Base-by-base conservation (phyloP, 2,329 filamentous ascomycete species). In the Pyricularia sp. region DNA sequence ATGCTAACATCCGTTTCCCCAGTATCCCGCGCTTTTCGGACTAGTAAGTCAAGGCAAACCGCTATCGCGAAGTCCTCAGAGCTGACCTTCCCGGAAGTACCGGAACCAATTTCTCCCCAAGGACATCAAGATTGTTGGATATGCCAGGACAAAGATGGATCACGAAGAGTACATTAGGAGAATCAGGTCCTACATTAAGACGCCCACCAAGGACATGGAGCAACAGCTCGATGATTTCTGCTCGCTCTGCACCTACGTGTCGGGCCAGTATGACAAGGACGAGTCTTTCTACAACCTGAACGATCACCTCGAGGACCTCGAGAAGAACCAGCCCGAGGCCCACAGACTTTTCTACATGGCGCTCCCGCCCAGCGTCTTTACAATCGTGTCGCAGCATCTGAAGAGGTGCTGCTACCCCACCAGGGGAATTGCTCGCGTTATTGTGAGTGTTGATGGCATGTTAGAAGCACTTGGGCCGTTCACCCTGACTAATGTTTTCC, bases 271-370 rank as follows among this genome's bases (percentile, higher is more conserved):
- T 78, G 95, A 99, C 82, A 88, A 95, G 81, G 95, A 98, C 76
- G 95, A 97, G 73, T 94, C 93, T 61, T 99, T 99, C 83, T 82
- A 92, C 75, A 85, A 88, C 74, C 88, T 99, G 72, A 90, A 92
- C 81, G 89, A 91, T 79, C 93, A 97, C 79, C 85, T 99, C 69
- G 88, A 92, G 77, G 88, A 92, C 74, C 83, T 98, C 36, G 95
- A 99, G 85, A 85, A 91, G 77, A 91, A 88, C 72, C 89, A 90
- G 73, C 86, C 90, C 73, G 92, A 97, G 83, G 91, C 90, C 74
- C 91, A 99, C 83, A 89, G 95, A 75, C 87, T 99, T 75, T 99
- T 99, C 85, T 99, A 99, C 87, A 99, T 99, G 95, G 95, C 95
- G 9, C 87, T 99, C 36, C 95, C 95, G 6, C 95, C 95, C 65